Conservation (phyloP, 208 protist genomes). For the Porcisia deanei region DNA sequence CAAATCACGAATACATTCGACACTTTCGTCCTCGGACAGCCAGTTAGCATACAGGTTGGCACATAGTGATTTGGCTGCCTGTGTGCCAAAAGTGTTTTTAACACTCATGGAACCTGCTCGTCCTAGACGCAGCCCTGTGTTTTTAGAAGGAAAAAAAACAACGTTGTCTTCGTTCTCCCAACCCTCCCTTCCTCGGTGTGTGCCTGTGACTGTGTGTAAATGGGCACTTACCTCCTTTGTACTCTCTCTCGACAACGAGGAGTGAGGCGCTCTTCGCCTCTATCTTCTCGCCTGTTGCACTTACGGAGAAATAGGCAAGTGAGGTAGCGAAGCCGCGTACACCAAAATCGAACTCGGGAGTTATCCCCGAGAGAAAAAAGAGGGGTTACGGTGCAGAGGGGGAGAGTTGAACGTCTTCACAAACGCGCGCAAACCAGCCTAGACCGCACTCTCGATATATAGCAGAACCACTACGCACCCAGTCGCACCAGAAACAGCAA, state of each 20-base stretch:
- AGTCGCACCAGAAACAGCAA: neutral
- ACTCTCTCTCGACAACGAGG: no score
- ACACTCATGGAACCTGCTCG: conserved; percentile 14
- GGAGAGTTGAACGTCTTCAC: neutral
- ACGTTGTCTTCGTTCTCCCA: neutral
- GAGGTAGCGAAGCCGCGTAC: no score
- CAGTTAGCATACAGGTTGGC: conserved; percentile 79
- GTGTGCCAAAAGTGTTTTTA: conserved; percentile 36
- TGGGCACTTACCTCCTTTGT: no score
- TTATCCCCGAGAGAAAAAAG: neutral
- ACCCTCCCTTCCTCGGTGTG: no score
- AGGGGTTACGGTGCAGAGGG: neutral
- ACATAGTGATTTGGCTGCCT: conserved; percentile 64
- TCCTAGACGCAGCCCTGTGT: neutral
- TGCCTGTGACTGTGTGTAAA: neutral
- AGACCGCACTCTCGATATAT: neutral
- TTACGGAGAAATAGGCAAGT: no score
- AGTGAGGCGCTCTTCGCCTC: no score
- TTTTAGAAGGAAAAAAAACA: neutral
- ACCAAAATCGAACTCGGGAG: no score
- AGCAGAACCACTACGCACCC: no score
- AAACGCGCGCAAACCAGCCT: neutral
- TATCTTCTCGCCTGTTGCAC: no score
- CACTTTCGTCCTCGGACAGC: conserved; percentile 52
- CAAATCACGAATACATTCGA: conserved; percentile 48